These are phyloP conservation scores for Melaleuca alternifolia DNA, from an alignment of 345 rosid species.

Conservation along the genomic window DNA sequence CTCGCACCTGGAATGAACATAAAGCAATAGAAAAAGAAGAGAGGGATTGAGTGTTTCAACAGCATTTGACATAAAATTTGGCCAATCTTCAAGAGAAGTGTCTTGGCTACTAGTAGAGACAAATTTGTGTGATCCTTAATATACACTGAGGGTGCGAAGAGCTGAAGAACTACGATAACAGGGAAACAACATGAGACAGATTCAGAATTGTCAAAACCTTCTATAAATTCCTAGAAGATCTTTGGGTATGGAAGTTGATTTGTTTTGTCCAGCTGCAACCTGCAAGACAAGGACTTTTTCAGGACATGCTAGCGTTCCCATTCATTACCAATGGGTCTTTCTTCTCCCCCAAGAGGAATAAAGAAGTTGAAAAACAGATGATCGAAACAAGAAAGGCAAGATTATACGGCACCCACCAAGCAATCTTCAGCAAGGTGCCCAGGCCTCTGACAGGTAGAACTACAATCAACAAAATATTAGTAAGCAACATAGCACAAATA, in stretches of 20 bases:
- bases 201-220: slow-evolving; percentile 26
- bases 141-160: neutral
- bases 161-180: neutral
- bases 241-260: slow-evolving; percentile 23
- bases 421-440: slow-evolving; percentile 76
- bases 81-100: neutral
- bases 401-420: slow-evolving; percentile 10
- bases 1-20: slow-evolving; percentile 40
- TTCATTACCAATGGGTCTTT: too few species aligned
- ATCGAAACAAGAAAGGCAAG: neutral
- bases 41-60: neutral
- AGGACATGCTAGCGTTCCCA: neutral
- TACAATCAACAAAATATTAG: slow-evolving; percentile 3
- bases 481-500: neutral
- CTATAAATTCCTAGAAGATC: slow-evolving; percentile 49
- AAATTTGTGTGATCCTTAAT: neutral
- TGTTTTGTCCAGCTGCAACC: slow-evolving; percentile 19
- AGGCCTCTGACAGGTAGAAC: slow-evolving; percentile 61
- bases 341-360: neutral
- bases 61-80: neutral
- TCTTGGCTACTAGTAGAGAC: neutral
- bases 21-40: neutral
- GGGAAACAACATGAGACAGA: neutral
- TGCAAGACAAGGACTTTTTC: neutral
- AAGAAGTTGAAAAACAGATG: neutral